Base-by-base conservation (phyloP, 129 eudicot species). In the Mikania micrantha region DNA sequence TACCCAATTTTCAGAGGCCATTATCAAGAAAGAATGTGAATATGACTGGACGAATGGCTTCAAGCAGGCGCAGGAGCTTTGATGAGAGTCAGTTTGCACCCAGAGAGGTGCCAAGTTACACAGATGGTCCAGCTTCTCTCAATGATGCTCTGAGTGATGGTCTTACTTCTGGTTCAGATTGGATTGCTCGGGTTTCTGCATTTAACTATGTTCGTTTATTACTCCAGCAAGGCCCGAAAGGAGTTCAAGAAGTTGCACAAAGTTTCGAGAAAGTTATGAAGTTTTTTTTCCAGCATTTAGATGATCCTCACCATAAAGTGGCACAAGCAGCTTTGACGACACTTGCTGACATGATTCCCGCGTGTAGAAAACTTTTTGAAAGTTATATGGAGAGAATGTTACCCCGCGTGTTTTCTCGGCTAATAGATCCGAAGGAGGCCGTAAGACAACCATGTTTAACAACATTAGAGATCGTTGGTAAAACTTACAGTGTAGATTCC, bases 251-350 rank as follows among this genome's bases (percentile, higher is more conserved):
- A 82, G 81, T 89, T 29, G 58, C 82, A 34, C 99, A 80, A 81
- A 93, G 84, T 79, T 93, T 93, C 9, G 99, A 93, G 81, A 93
- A 89, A 85, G 96, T 89, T 70, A 89, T 93, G 96, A 93, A 89
- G 69, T 78, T 93, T 58, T 93, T 93, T 73, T 93, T 93, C 70
- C 89, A 89, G 78, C 96, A 93, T 45, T 68, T 93, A 76, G 95
- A 88, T 74, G 99, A 93, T 78, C 99, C 99, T 5, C 99, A 93
- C 73, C 99, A 93, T 72, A 93, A 93, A 85, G 99, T 93, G 42
- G 99, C 98, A 32, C 99, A 93, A 66, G 99, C 99, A 16, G 96
- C 99, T 56, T 82, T 93, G 31, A 84, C 85, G n/a, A 84, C 99
- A 61, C 96, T 89, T 64, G 99, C 96, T 7, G 99, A 93, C 53